phyloP scores from a whole-genome alignment of 352 stramenopile species.

The Phytophthora pseudosyringae region DNA sequence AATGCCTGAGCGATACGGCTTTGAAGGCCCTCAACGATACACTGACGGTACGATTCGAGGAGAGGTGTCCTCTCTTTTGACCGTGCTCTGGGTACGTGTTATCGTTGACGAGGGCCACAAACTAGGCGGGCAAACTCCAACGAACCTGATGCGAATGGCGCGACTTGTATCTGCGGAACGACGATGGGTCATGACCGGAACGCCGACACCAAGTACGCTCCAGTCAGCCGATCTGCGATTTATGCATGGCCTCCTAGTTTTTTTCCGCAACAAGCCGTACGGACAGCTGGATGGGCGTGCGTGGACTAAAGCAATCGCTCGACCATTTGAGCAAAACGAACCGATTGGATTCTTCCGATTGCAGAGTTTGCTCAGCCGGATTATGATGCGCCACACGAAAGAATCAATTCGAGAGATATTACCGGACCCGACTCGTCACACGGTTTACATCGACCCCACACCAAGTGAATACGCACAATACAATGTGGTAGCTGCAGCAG shows the following conservation, averaged over 20 bases:
- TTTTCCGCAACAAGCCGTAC: conserved; percentile 91
- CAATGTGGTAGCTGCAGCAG: conserved; percentile 67
- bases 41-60: conserved; percentile 63
- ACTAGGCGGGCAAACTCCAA: conserved; percentile 74
- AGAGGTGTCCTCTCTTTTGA: conserved; percentile 62
- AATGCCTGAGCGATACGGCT: conserved; percentile 74
- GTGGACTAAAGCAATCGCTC: conserved; percentile 78
- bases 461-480: conserved; percentile 75
- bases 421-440: conserved; percentile 53
- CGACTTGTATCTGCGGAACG: conserved; percentile 80
- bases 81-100: conserved; percentile 89
- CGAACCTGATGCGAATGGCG: conserved; percentile 85
- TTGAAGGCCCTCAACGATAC: conserved; percentile 61
- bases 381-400: conserved; percentile 98
- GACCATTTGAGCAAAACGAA: conserved; percentile 72
- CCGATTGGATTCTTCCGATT: conserved; percentile 73
- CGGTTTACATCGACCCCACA: conserved; percentile 69
- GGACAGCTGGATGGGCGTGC: conserved; percentile 72
- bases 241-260: conserved; percentile 91
- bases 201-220: conserved; percentile 92
- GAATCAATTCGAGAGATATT: conserved; percentile 81
- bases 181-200: conserved; percentile 97
- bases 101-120: conserved; percentile 97
- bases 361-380: conserved; percentile 81
- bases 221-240: conserved; percentile 86